phyloP scores from a whole-genome alignment of 106 monocot genomes.

The Dactylorhiza incarnata region DNA sequence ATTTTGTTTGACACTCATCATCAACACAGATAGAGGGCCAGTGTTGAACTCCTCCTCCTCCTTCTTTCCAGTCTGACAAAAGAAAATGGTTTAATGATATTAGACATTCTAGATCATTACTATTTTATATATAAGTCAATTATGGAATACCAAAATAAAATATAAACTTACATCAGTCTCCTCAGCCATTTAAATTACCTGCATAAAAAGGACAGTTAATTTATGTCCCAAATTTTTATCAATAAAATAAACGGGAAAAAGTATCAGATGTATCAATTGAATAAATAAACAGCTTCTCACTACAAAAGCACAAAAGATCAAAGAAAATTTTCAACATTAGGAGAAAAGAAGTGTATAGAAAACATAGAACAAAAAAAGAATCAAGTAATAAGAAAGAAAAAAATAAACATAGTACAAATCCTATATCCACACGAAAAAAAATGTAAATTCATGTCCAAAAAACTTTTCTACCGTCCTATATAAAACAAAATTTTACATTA shows the following conservation, averaged over 20 bases:
- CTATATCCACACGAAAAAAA: too few species aligned
- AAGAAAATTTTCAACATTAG: neutral
- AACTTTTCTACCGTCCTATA: too few species aligned
- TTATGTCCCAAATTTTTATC: neutral
- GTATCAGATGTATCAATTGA: neutral
- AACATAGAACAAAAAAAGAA: neutral
- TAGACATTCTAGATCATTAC: neutral
- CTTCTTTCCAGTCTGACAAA: conserved; percentile 46
- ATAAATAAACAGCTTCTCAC: neutral
- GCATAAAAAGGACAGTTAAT: neutral
- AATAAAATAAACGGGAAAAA: neutral
- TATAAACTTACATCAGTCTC: conserved; percentile 9
- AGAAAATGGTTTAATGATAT: neutral
- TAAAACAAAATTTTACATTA: too few species aligned
- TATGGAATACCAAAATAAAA: neutral
- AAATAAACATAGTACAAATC: too few species aligned
- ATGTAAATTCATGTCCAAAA: too few species aligned
- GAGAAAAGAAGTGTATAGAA: neutral
- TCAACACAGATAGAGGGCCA: conserved; percentile 76
- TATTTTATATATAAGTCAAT: neutral
- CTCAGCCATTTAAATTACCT: conserved; percentile 4
- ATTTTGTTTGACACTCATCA: conserved; percentile 91
- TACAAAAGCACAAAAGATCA: neutral
- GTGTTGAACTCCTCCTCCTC: conserved; percentile 68
- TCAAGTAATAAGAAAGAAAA: too few species aligned